A percentile compares a stretch with the other conserved stretches of the same genome.
Conservation (phyloP, 177 flowering plant genomes). For the Vitis hybrid region DNA sequence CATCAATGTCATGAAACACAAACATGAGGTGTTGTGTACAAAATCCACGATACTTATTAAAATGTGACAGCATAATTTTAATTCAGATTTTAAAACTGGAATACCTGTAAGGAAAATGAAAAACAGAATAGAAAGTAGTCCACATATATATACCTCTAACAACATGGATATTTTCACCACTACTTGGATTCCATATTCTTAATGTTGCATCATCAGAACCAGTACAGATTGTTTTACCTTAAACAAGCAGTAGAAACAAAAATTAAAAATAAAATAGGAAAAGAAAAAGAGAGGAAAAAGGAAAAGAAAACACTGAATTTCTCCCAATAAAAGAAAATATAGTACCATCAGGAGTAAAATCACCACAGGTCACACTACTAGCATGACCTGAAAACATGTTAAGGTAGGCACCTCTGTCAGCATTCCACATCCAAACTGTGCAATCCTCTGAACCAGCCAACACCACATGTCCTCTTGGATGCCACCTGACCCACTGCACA, state of each 20-base stretch:
- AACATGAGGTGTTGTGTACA: too few relatives aligned
- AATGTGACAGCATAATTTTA: too few relatives aligned
- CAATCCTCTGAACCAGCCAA: constrained; percentile 92
- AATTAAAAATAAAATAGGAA: background rate
- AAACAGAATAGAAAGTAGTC: background rate
- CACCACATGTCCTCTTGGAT: constrained; percentile 85
- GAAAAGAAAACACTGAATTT: too few relatives aligned
- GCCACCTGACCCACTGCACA: constrained; percentile 94
- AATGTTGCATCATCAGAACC: constrained; percentile 90
- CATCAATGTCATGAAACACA: too few relatives aligned
- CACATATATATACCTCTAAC: constrained; percentile 50
- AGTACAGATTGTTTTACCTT: constrained; percentile 81
- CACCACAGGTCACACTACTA: constrained; percentile 81
- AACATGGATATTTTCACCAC: constrained; percentile 65
- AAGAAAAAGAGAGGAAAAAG: too few relatives aligned
- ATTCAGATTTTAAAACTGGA: background rate
- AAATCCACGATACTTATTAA: too few relatives aligned
- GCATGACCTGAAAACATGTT: constrained; percentile 77
- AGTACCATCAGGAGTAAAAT: constrained; percentile 96
- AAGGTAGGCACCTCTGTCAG: constrained; percentile 65
- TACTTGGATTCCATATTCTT: constrained; percentile 90
- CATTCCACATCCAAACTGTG: constrained; percentile 93
- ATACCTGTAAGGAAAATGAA: too few relatives aligned
- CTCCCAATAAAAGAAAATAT: background rate
- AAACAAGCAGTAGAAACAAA: constrained; percentile 7